Conservation (phyloP, 73 alveolate genomes). For the Tetrahymena malaccensis region DNA sequence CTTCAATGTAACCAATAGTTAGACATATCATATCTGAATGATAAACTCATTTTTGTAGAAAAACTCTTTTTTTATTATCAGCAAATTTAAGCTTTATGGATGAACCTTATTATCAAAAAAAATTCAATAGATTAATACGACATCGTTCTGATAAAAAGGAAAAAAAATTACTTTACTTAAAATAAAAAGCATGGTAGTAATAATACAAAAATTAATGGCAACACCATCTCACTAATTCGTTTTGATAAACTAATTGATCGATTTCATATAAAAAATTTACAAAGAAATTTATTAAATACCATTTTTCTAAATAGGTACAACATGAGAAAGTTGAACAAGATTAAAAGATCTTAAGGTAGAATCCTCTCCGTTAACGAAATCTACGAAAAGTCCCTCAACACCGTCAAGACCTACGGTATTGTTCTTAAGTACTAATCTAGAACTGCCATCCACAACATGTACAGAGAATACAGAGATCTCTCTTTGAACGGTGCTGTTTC, state of each 20-base stretch:
- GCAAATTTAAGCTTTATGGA: no score
- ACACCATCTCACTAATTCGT: not conserved
- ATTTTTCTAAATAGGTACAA: constrained; percentile 14
- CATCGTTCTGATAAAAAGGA: not conserved
- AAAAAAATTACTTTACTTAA: no score
- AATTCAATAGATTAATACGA: not conserved
- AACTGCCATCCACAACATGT: constrained; percentile 86
- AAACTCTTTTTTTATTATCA: no score
- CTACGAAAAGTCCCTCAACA: constrained; percentile 58
- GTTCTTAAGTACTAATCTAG: constrained; percentile 82
- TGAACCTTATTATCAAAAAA: not conserved
- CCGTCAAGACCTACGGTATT: constrained; percentile 83
- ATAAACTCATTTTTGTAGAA: no score
- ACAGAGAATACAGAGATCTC: constrained; percentile 87
- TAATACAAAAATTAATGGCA: not conserved
- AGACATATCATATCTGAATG: no score
- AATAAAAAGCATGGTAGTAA: not conserved
- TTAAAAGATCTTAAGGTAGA: constrained; percentile 76
- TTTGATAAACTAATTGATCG: no score
- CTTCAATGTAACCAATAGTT: no score
- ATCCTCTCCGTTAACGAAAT: constrained; percentile 74
- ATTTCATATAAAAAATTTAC: no score
- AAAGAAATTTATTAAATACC: no score
- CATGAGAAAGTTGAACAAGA: constrained; percentile 79
- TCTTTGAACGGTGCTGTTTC: constrained; percentile 81